phyloP scores from a whole-genome alignment of 2,329 filamentous ascomycete genomes.

The Capronia americana region DNA sequence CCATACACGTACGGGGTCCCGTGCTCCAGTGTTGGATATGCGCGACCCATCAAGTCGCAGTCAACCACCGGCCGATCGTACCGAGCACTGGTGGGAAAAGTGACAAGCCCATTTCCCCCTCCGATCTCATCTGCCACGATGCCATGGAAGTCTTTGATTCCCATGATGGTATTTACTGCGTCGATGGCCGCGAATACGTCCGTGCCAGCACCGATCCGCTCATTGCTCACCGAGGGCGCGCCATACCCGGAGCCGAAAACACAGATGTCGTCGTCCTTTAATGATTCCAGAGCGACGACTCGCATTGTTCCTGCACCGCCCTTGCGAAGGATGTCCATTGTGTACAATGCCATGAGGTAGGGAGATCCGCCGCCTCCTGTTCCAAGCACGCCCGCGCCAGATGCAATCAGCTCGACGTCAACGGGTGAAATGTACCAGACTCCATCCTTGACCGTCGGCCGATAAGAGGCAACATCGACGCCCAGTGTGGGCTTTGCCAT shows the following conservation, averaged over 20 bases:
- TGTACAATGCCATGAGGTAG: conserved; percentile 56
- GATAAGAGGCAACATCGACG: conserved; percentile 44
- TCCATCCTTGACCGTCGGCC: conserved; percentile 42
- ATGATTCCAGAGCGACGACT: conserved; percentile 48
- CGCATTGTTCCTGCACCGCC: conserved; percentile 47
- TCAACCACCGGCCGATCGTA: conserved; percentile 53
- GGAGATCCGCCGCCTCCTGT: conserved; percentile 52
- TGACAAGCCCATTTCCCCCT: conserved; percentile 49
- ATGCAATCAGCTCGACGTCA: conserved; percentile 49
- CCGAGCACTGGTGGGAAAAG: conserved; percentile 41
- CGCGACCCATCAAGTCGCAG: conserved; percentile 57
- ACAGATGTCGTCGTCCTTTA: conserved; percentile 50
- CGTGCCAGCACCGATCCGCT: conserved; percentile 40
- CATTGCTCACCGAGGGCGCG: conserved; percentile 43
- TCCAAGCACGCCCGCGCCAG: conserved; percentile 48
- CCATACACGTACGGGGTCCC: conserved; percentile 53
- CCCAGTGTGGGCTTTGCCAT: conserved; percentile 23
- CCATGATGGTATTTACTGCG: conserved; percentile 44
- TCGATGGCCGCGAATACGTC: conserved; percentile 47
- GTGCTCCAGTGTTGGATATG: conserved; percentile 55
- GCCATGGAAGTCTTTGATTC: conserved; percentile 46
- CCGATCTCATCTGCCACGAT: conserved; percentile 47
- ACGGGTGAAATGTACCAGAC: conserved; percentile 49
- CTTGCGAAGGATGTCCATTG: conserved; percentile 48
- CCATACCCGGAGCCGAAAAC: conserved; percentile 57